A percentile compares a stretch with the other conserved stretches of the same genome.
These are phyloP conservation scores for Zasmidium cellare DNA, from an alignment of 2,329 filamentous ascomycete genomes.

Conservation along the genomic window DNA sequence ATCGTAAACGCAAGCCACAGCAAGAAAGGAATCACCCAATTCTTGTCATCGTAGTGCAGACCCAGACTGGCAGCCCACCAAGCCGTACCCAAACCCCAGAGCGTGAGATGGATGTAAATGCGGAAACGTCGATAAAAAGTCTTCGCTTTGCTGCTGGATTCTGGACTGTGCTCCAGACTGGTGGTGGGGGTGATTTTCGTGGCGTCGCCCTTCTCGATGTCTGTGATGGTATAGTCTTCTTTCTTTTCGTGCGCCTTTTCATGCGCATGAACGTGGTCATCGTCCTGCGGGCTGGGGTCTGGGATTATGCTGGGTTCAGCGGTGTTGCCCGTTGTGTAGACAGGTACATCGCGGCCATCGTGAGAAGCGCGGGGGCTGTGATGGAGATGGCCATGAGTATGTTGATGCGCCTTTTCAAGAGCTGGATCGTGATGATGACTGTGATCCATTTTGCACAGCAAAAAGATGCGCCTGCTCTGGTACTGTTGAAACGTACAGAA, in stretches of 20 bases:
- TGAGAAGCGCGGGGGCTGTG: slow-evolving; percentile 30
- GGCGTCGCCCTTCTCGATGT: slow-evolving; percentile 24
- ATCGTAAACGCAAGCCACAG: slow-evolving; percentile 74
- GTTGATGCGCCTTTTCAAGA: slow-evolving; percentile 40
- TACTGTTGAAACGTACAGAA: background rate
- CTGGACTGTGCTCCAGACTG: slow-evolving; percentile 13
- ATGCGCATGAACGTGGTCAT: slow-evolving; percentile 17
- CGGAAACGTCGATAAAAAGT: slow-evolving; percentile 49
- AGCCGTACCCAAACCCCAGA: slow-evolving; percentile 38
- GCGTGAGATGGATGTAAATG: slow-evolving; percentile 40
- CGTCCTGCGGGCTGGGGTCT: slow-evolving; percentile 20
- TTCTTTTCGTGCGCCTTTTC: slow-evolving; percentile 16
- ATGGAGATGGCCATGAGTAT: slow-evolving; percentile 42
- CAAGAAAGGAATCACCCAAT: slow-evolving; percentile 83
- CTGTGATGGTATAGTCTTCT: slow-evolving; percentile 17
- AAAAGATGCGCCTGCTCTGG: too few species aligned
- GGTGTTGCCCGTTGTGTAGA: slow-evolving; percentile 22
- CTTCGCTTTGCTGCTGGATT: slow-evolving; percentile 24
- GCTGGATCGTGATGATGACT: slow-evolving; percentile 33
- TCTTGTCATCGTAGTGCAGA: slow-evolving; percentile 69
- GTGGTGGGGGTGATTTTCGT: slow-evolving; percentile 17
- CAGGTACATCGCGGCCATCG: slow-evolving; percentile 18
- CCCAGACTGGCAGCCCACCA: slow-evolving; percentile 79
- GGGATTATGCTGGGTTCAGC: slow-evolving; percentile 21
- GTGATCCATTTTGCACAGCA: background rate